Evolutionary conservation across 1,284 basidiomycete genomes (phyloP).

Genomic region (Anthracocystis setariae): DNA sequence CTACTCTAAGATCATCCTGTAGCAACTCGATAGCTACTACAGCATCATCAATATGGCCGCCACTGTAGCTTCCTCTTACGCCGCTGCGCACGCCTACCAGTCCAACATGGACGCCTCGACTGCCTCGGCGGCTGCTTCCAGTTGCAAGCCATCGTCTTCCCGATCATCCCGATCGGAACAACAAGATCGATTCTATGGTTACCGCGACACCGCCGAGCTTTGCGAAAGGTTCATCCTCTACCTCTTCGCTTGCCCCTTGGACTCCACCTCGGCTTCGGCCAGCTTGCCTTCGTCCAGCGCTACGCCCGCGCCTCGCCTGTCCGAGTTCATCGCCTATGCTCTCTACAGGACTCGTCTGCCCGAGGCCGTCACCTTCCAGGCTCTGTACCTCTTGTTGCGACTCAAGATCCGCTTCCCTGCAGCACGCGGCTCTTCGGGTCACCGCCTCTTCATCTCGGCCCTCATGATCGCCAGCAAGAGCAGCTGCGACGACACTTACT

Average conservation of each 20-base stretch:
- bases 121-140: neutral
- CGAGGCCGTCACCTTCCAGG: constrained; percentile 63
- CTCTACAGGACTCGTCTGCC: constrained; percentile 66
- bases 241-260: constrained; percentile 62
- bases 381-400: constrained; percentile 62
- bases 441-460: constrained; percentile 67
- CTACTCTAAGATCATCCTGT: constrained; percentile 11
- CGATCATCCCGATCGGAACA: constrained; percentile 23
- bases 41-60: constrained; percentile 32
- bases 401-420: constrained; percentile 67
- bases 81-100: constrained; percentile 32
- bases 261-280: constrained; percentile 60
- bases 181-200: constrained; percentile 62
- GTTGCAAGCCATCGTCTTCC: constrained; percentile 12
- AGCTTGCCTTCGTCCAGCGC: constrained; percentile 27
- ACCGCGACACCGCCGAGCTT: constrained; percentile 56
- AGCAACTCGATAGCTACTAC: neutral
- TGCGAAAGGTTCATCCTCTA: constrained; percentile 62
- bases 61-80: constrained; percentile 36
- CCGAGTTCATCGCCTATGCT: constrained; percentile 67
- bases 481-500: constrained; percentile 67
- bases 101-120: constrained; percentile 22
- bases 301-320: constrained; percentile 57
- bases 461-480: constrained; percentile 67
- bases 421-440: constrained; percentile 66